Conservation (phyloP, 331 rosid genomes). For the Malus hybrid region DNA sequence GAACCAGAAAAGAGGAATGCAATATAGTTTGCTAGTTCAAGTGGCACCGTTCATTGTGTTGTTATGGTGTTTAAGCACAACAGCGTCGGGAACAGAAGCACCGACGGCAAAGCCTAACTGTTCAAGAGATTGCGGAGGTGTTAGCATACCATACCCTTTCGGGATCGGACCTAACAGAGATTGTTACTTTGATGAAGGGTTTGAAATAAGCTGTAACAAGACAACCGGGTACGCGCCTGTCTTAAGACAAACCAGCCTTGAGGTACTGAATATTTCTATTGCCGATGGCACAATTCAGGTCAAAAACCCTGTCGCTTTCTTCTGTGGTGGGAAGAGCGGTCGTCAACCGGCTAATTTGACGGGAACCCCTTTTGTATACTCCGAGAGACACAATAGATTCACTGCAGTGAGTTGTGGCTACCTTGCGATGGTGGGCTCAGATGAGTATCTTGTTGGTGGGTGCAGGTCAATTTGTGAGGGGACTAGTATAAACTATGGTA, state of each 20-base stretch:
- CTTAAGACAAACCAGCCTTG: not conserved
- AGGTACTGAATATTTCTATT: not conserved
- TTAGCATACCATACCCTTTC: slow-evolving; percentile 7
- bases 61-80: not conserved
- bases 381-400: not conserved
- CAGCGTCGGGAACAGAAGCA: not conserved
- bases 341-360: not conserved
- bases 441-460: not conserved
- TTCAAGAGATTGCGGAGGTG: not conserved
- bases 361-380: not conserved
- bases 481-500: not conserved
- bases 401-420: not conserved
- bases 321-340: not conserved
- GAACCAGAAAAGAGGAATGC: not conserved
- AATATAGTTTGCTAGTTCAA: not conserved
- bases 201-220: not conserved
- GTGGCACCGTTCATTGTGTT: not conserved
- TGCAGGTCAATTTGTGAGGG: not conserved
- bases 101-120: not conserved
- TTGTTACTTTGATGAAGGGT: not conserved
- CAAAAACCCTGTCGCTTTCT: not conserved
- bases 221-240: not conserved
- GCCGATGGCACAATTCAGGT: not conserved
- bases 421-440: not conserved
- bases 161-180: not conserved